phyloP scores from a whole-genome alignment of 331 rosid species.

The Pyracantha coccinea region DNA sequence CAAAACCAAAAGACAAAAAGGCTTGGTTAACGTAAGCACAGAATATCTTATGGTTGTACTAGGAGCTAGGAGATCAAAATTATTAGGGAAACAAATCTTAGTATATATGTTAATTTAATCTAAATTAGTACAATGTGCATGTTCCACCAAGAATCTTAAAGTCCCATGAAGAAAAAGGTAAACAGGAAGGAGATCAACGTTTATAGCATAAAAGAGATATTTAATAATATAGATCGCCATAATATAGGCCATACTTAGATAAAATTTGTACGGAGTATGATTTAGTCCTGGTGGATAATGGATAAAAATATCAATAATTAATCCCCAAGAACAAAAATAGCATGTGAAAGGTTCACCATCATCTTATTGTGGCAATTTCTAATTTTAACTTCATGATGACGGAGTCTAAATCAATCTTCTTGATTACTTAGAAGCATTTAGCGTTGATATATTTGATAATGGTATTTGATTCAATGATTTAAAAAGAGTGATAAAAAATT shows the following conservation, averaged over 20 bases:
- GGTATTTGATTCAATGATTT: no score
- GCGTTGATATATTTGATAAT: no score
- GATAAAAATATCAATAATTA: not conserved
- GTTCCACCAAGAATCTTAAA: not conserved
- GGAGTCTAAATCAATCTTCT: not conserved
- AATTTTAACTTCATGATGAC: not conserved
- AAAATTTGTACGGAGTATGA: not conserved
- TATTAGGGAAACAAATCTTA: not conserved
- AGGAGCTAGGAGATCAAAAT: not conserved
- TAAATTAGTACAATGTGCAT: not conserved
- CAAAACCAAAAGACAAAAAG: not conserved
- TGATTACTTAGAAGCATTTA: not conserved
- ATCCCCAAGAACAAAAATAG: not conserved
- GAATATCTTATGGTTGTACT: not conserved
- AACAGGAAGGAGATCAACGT: constrained; percentile 10
- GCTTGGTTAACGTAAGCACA: not conserved
- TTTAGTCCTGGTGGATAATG: not conserved
- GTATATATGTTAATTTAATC: not conserved
- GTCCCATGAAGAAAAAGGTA: not conserved
- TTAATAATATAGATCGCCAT: no score
- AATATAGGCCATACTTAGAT: not conserved
- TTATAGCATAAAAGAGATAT: constrained; percentile 1
- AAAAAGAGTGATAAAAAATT: not conserved
- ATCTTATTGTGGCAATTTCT: not conserved
- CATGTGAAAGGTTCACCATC: not conserved